Base-by-base conservation (phyloP, 2,329 filamentous ascomycete species). In the Colletotrichum cordylinicola region DNA sequence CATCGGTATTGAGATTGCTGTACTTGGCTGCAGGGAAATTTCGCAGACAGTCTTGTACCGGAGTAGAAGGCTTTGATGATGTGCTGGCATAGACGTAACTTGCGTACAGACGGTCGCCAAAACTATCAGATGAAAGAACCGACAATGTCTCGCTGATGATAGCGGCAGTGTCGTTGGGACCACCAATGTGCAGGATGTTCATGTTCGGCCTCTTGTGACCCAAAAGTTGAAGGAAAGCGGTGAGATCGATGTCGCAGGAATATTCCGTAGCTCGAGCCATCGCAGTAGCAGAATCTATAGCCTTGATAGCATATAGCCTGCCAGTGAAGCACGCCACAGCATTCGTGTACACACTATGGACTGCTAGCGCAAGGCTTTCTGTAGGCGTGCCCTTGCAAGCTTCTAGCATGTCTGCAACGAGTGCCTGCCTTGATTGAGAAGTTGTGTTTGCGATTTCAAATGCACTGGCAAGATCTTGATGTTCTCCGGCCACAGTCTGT, bases 81-180 rank as follows among this genome's bases (percentile, higher is more conserved):
- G 80, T 72, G 16, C 82, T 81, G 1, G 83, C 83, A 61, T 79
- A 83, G 3, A 76, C 79, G 67, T 84, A 84, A 2, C 67, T 55
- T 21, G 60, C 55, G 7, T 61, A 58, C 6, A 64, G 4, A 8
- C 13, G 24, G 15, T 65, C 12, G 21, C 12, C 27, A n/a, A 72
- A 29, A 3, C 6, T 29, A 4, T 43, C 24, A 10, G 48, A 15
- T 5, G 43, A 62, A 5, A 75, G 18, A 4, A 27, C 21, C 6
- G 35, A 62, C 15, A 67, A 56, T 4, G 66, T n/a, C 21, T 18
- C 16, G 2, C 27, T 21, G 7, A 27, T 24, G 16, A 13, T 5
- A 13, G 31, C 37, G 16, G 29, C 35, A 9, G 21, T 21, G 12
- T 67, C 58, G 12, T 39, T 12, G 12, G 24, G 6, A 3, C 37